Evolutionary conservation across 2,329 filamentous ascomycete genomes (phyloP), one percentile per base, ranked within the genome.

Genomic region (Aureobasidium sp.): DNA sequence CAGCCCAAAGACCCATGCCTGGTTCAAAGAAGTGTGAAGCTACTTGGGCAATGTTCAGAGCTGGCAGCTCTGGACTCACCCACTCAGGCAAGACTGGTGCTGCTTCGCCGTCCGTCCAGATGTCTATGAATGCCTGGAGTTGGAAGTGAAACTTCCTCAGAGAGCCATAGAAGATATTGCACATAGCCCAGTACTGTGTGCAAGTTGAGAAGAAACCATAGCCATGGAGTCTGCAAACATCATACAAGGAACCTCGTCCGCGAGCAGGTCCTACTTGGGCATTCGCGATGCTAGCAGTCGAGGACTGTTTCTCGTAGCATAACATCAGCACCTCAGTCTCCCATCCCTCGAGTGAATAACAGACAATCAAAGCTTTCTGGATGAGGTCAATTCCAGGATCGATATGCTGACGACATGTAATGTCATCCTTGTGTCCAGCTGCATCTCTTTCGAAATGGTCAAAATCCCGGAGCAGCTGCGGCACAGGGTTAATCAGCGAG

Each of bases 181-280:
- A 57, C 53, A 57, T 57, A 5, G 53, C 29, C 53, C 53, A 57
- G n/a, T 57, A 57, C 12, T 46, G 39, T 34, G 53, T 47, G 41
- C 53, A 57, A 9, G 32, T 46, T 3, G 53, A 44, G 10, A 57
- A 47, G 20, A 57, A 47, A 1, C 53, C 53, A 46, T 46, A 17
- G 6, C 53, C 53, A 12, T 46, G 29, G 15, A 27, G 32, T 8
- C 39, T 34, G 20, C 41, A 47, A 13, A 46, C 27, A 47, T 36
- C 27, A 12, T 36, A 57, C 13, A 57, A 34, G 2, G 37, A 29
- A 10, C n/a, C 5, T n/a, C 24, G n/a, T 51, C 37, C 48, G 13
- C n/a, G 29, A 6, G n/a, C n/a, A 1, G 9, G 9, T 51, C 5
- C 29, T 37, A 32, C 13, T 5, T 3, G 2, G 7, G 39, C n/a